Evolutionary conservation across 2,329 filamentous ascomycete genomes (phyloP), one percentile per base, ranked within the genome.

Genomic region (Ambrosiella xylebori): DNA sequence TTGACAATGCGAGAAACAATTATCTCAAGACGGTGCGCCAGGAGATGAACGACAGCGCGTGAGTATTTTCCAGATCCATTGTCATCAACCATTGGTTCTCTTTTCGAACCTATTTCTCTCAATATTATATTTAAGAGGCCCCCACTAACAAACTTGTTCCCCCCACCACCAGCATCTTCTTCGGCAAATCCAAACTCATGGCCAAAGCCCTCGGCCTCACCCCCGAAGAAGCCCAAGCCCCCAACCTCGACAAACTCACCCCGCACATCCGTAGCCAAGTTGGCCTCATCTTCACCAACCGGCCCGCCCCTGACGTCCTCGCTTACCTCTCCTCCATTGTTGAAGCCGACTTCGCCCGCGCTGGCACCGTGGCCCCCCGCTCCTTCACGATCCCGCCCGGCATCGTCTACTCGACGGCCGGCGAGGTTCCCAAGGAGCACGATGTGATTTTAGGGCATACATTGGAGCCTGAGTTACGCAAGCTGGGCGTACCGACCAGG

Each of bases 161-260:
- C 39, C 39, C n/a, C n/a, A 11, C 19, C 9, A 35, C 19, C 47
- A 93, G 90, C 65, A 76, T 98, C 69, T 97, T 97, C 81, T 97
- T 96, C 73, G 93, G 91, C 74, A 98, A 97, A 76, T 97, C 91
- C 61, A 97, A 97, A 74, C 90, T 98, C 71, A 97, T 97, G 89
- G 84, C 87, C 65, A 91, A 93, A 73, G 90, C 93, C 59, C 85
- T 98, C 35, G 93, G 93, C 68, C 79, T 80, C 63, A 83, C 77
- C 57, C 77, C 82, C 64, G 85, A 86, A 67, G 85, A 88, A 66
- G 88, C 90, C 72, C 80, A 86, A 71, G 86, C 88, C 64, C 80
- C 86, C 50, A 87, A 88, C 68, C 81, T 93, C 66, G 76, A 87
- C 68, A 72, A 74, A 62, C 81, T 96, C 60, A 73, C 79, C 17